Conservation (phyloP, 2,329 filamentous ascomycete species). For the Shiraia sp. region DNA sequence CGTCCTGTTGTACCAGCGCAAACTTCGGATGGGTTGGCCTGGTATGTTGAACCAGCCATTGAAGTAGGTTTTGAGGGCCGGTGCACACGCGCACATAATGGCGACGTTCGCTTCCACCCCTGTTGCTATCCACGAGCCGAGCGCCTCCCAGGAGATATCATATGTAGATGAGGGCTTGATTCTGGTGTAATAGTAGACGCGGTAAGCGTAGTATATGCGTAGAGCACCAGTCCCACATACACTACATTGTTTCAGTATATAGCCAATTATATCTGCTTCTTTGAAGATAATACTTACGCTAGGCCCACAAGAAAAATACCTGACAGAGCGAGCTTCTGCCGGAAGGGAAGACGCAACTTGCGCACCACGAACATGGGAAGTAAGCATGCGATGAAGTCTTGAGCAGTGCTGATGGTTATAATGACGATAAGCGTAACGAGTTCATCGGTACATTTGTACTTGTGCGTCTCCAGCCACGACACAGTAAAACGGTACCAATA, state of each 20-base stretch:
- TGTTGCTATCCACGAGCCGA: constrained; percentile 10
- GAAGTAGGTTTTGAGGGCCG: constrained; percentile 10
- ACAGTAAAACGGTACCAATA: constrained; percentile 19
- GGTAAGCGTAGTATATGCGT: constrained; percentile 9
- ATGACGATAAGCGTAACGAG: constrained; percentile 9
- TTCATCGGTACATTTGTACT: constrained; percentile 17
- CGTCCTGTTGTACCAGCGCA: constrained; percentile 10
- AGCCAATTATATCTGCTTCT: not conserved
- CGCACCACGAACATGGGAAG: constrained; percentile 16
- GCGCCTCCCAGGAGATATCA: constrained; percentile 14
- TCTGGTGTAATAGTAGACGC: constrained; percentile 10
- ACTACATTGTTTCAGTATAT: constrained; percentile 1
- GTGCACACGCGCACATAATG: constrained; percentile 12
- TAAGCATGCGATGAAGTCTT: constrained; percentile 19
- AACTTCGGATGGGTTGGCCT: not conserved
- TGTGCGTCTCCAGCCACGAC: constrained; percentile 12
- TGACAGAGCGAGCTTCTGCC: constrained; percentile 15
- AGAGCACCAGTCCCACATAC: constrained; percentile 11
- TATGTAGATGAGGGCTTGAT: constrained; percentile 9
- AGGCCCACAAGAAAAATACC: constrained; percentile 12
- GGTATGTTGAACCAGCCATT: constrained; percentile 5
- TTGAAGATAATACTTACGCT: constrained; percentile 2
- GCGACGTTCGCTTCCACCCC: constrained; percentile 10
- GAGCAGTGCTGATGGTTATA: constrained; percentile 13
- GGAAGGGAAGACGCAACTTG: constrained; percentile 15